phyloP scores from a whole-genome alignment of 306 rosid species.

The Crataegus laevigata region DNA sequence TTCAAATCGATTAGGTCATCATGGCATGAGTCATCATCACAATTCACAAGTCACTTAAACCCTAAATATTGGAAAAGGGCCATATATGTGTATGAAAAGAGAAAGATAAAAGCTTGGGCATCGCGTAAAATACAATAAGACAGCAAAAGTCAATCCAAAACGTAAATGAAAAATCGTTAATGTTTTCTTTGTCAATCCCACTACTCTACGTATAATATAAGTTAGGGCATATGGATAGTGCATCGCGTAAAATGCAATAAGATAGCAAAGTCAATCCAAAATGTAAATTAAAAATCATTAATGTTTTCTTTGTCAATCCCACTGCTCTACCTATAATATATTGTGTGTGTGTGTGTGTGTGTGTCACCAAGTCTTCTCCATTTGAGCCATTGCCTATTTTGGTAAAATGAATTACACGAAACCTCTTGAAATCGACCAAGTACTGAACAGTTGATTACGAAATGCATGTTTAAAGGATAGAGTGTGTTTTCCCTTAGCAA shows the following conservation, averaged over 20 bases:
- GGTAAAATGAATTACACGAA: neutral
- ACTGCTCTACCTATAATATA: neutral
- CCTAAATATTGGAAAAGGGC: neutral
- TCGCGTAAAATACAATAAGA: neutral
- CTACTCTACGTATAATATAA: neutral
- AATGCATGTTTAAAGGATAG: neutral
- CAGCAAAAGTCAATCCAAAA: neutral
- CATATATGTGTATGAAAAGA: neutral
- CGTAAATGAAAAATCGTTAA: neutral
- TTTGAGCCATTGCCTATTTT: neutral
- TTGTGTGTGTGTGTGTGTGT: neutral
- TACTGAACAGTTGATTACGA: neutral
- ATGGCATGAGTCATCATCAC: neutral
- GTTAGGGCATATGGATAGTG: neutral
- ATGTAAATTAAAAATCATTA: neutral
- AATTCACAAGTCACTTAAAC: neutral
- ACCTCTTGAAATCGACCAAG: neutral
- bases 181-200: neutral
- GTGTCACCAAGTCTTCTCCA: neutral
- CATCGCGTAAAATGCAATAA: neutral
- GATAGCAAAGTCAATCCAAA: neutral
- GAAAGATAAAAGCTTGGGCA: neutral
- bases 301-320: neutral
- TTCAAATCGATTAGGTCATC: neutral
- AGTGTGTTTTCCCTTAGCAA: too few species aligned